Evolutionary conservation across 441 rosid species (phyloP).

Genomic region (Erodium texanum): DNA sequence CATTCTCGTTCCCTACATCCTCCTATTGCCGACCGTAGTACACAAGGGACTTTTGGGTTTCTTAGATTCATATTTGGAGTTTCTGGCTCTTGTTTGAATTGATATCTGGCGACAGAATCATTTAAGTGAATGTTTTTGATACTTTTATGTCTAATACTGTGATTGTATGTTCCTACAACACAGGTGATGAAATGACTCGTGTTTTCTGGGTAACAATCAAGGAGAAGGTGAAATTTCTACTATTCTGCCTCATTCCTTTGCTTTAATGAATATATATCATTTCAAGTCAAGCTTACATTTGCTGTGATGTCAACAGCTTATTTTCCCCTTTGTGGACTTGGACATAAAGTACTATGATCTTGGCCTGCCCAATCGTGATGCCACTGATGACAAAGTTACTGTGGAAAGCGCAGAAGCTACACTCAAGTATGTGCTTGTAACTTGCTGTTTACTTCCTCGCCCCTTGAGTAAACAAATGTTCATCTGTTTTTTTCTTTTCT

Average conservation of each 20-base stretch:
- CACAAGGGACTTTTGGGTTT: not conserved
- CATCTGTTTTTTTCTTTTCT: not conserved
- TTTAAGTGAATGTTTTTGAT: not conserved
- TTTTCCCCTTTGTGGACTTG: constrained; percentile 77
- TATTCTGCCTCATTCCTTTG: not conserved
- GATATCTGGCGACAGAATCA: not conserved
- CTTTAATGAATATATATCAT: not conserved
- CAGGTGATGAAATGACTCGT: constrained; percentile 89
- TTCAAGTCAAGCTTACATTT: not conserved
- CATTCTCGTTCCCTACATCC: not conserved
- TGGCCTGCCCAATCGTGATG: constrained; percentile 84
- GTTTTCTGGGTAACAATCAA: constrained; percentile 69
- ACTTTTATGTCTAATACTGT: not conserved
- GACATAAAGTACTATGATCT: constrained; percentile 92
- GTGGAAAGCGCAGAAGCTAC: constrained; percentile 91
- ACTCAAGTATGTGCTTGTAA: constrained; percentile 37
- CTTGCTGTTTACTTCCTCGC: not conserved
- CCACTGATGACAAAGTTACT: constrained; percentile 85
- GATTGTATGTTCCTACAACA: not conserved
- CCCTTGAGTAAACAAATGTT: not conserved
- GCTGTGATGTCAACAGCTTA: constrained; percentile 44
- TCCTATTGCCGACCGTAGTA: not conserved
- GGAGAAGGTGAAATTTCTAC: constrained; percentile 44
- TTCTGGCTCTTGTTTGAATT: not conserved
- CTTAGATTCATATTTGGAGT: not conserved